Base-by-base conservation (phyloP, 2,329 filamentous ascomycete species). In the Mollisiaceae sp. region DNA sequence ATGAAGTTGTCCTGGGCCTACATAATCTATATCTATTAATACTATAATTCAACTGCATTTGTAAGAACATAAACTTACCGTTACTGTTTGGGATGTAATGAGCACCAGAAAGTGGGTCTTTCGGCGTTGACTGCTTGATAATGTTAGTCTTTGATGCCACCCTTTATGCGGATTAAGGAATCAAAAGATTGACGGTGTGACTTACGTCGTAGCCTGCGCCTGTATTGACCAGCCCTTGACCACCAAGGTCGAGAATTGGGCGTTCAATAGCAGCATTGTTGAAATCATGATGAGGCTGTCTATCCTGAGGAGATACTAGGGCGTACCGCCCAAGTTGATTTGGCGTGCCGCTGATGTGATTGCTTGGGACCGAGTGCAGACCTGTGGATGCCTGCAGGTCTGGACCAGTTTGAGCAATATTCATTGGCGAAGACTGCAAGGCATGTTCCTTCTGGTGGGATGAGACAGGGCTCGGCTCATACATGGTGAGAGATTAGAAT, bases 281-380 rank as follows among this genome's bases (percentile, higher is more conserved):
- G 50, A n/a, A 32, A 35, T 27, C 27, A 54, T 18, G 22, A 18
- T 27, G 22, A 54, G 24, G 27, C 50, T 32, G 50, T 27, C 24
- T 35, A 18, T 32, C 32, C 24, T 15, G 24, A 54, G 50, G 2
- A 54, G 24, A 12, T 15, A 18, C 24, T 24, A 54, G 50, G 50
- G 50, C 50, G 50, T 54, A 35, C 50, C 18, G 50, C 50, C 45
- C 22, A 27, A 50, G 45, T 27, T 50, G 45, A 20, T 8, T 18
- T 50, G 27, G 32, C n/a, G 43, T 47, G n/a, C 43, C 43, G 43
- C 43, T 22, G 50, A 27, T n/a, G 27, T 27, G 50, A 54, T 54
- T 54, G 50, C 22, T 54, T 18, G 24, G 24, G 18, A n/a, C 8
- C 20, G 43, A n/a, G 15, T 54, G 50, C 50, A 35, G 50, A 11